Evolutionary conservation across 441 rosid genomes (phyloP).

Genomic region (Brassica balearica): DNA sequence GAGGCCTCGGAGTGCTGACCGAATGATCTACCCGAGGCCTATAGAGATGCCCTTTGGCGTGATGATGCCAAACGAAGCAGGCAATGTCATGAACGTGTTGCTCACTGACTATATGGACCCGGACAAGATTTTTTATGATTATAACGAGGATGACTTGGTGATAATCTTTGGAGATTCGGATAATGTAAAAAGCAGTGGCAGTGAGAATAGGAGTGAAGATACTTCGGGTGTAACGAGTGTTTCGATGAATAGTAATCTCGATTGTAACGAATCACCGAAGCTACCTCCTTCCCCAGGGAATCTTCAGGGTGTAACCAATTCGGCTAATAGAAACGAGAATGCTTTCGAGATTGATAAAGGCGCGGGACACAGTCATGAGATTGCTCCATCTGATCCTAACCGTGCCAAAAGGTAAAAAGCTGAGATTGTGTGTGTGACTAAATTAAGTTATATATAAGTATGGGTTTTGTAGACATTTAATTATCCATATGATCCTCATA

Average conservation of each 20-base stretch:
- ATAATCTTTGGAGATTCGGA: not conserved
- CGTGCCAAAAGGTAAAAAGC: not conserved
- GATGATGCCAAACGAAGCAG: not conserved
- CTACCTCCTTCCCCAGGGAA: too few species aligned
- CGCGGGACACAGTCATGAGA: too few species aligned
- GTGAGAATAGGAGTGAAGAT: not conserved
- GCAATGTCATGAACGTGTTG: not conserved
- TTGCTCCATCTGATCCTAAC: not conserved
- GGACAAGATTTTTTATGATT: not conserved
- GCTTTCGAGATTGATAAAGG: too few species aligned
- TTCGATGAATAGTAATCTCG: not conserved
- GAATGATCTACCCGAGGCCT: not conserved
- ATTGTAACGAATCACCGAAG: not conserved
- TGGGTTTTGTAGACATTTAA: too few species aligned
- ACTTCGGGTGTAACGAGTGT: too few species aligned
- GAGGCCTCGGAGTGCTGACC: not conserved
- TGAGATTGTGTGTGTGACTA: not conserved
- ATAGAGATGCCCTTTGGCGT: not conserved
- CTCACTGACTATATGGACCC: not conserved
- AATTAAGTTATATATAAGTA: not conserved
- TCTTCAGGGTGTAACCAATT: not conserved
- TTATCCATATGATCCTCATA: slow-evolving; percentile 4
- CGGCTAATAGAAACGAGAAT: not conserved
- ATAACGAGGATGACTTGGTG: not conserved
- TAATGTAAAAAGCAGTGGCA: not conserved